phyloP scores from a whole-genome alignment of 2,329 filamentous ascomycete genomes.

The Curvularia hawaiiensis region DNA sequence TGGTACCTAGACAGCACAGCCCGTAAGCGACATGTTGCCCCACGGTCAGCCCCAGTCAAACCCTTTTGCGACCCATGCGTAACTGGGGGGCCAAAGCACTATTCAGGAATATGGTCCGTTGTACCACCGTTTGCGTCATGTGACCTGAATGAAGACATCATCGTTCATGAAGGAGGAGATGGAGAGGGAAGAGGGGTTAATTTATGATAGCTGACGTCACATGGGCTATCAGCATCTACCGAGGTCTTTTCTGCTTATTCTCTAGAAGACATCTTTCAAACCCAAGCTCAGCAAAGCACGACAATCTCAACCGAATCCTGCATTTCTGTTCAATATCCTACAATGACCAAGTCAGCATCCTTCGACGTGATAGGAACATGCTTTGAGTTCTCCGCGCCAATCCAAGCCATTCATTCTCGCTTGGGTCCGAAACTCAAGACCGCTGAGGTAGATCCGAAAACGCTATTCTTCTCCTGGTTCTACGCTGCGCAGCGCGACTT shows the following conservation, averaged over 20 bases:
- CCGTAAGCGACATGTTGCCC: conserved; percentile 6
- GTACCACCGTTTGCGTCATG: not conserved
- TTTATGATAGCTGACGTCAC: conserved; percentile 10
- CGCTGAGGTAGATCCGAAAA: conserved; percentile 23
- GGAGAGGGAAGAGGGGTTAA: not conserved
- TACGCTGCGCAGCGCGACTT: conserved; percentile 37
- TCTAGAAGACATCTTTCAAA: not conserved
- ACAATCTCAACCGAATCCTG: not conserved
- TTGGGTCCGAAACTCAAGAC: conserved; percentile 23
- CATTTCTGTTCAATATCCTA: not conserved
- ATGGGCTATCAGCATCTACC: conserved; percentile 2
- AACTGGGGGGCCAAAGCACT: conserved; percentile 12
- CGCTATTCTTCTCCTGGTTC: conserved; percentile 37
- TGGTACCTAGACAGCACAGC: conserved; percentile 13
- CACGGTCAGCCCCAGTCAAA: conserved; percentile 1
- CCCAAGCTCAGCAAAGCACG: not conserved
- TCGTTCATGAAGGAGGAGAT: not conserved
- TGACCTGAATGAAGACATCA: not conserved
- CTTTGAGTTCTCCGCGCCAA: conserved; percentile 28
- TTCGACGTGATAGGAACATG: conserved; percentile 38
- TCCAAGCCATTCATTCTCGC: conserved; percentile 22
- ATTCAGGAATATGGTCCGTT: conserved; percentile 1
- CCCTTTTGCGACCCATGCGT: conserved; percentile 3
- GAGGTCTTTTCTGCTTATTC: conserved; percentile 1
- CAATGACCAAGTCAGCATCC: conserved; percentile 27